These are phyloP conservation scores for Penicillium olsonii DNA, from an alignment of 2,329 filamentous ascomycete species.

Conservation along the genomic window DNA sequence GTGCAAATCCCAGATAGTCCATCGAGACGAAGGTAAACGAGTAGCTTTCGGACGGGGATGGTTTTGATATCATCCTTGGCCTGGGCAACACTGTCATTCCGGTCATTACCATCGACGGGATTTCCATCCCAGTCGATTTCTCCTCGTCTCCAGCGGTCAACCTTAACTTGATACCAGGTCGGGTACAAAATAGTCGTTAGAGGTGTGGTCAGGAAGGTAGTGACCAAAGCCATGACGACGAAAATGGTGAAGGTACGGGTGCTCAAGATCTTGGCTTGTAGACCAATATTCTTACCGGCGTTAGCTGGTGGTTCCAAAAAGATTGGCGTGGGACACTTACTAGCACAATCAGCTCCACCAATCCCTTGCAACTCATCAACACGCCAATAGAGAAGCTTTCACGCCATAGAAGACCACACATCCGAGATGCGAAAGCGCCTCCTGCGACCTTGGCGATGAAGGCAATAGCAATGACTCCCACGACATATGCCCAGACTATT, in stretches of 20 bases:
- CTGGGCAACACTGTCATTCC: constrained; percentile 47
- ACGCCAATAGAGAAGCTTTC: constrained; percentile 86
- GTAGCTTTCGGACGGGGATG: constrained; percentile 62
- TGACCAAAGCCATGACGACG: constrained; percentile 88
- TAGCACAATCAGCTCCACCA: constrained; percentile 92
- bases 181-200: constrained; percentile 75
- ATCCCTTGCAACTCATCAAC: constrained; percentile 94
- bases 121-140: constrained; percentile 88
- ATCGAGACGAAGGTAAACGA: constrained; percentile 82
- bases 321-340: constrained; percentile 44
- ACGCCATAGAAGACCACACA: constrained; percentile 80
- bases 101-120: constrained; percentile 41
- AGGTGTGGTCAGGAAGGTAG: constrained; percentile 81
- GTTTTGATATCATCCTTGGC: constrained; percentile 53
- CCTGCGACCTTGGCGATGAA: constrained; percentile 84
- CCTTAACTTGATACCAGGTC: constrained; percentile 71
- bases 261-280: constrained; percentile 80
- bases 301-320: not conserved
- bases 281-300: constrained; percentile 66
- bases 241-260: constrained; percentile 87
- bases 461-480: constrained; percentile 78
- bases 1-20: constrained; percentile 80
- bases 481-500: constrained; percentile 84
- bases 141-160: constrained; percentile 73
- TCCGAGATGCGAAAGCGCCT: constrained; percentile 73